Conservation (phyloP, 2,329 filamentous ascomycete genomes). For the Magnaporthales sp. region DNA sequence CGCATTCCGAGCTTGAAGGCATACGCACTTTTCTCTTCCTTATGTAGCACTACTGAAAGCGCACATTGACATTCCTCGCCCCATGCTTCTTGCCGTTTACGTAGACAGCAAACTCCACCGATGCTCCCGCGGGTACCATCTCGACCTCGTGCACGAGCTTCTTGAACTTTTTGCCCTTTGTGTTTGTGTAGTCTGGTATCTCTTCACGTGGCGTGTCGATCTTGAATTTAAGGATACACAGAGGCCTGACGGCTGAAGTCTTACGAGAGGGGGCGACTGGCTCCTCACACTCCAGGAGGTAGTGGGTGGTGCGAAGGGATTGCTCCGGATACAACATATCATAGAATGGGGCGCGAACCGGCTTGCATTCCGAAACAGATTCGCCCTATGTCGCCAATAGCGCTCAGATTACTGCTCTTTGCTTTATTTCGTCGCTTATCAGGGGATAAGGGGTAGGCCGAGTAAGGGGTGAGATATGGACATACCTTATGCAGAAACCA, state of each 20-base stretch:
- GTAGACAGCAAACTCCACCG: slow-evolving; percentile 9
- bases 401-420: no score
- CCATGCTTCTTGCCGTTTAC: slow-evolving; percentile 4
- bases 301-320: background rate
- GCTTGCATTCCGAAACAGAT: background rate
- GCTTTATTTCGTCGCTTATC: no score
- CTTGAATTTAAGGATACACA: background rate
- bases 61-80: background rate
- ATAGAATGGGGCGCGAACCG: background rate
- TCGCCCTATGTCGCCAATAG: background rate
- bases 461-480: no score
- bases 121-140: slow-evolving; percentile 9
- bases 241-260: background rate
- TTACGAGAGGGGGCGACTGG: background rate
- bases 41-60: no score
- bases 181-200: background rate
- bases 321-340: background rate
- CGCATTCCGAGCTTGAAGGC: no score
- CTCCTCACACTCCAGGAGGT: no score
- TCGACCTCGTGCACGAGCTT: slow-evolving; percentile 8
- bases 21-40: no score
- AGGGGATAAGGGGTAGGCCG: no score
- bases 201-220: background rate
- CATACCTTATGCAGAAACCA: slow-evolving; percentile 12
- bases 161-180: background rate